Conservation (phyloP, 2,329 filamentous ascomycete species). For the Stachybotrys chartarum region DNA sequence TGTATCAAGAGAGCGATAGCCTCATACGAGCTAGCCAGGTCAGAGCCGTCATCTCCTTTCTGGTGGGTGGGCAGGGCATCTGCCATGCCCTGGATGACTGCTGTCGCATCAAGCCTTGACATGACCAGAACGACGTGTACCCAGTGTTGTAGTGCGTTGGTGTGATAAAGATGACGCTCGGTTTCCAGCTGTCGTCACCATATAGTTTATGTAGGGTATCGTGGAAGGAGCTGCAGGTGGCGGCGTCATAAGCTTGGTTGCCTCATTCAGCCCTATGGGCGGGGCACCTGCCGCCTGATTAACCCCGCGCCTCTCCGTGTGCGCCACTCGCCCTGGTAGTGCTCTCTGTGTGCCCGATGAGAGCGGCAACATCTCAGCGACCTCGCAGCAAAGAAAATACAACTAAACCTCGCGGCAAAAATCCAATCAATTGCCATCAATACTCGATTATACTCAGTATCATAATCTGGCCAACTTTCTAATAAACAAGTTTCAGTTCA, state of each 20-base stretch:
- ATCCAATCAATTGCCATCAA: too few relatives aligned
- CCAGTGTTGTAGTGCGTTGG: not conserved
- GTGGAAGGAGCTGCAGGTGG: not conserved
- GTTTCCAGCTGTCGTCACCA: too few relatives aligned
- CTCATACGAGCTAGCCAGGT: slow-evolving; percentile 68
- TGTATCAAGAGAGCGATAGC: slow-evolving; percentile 79
- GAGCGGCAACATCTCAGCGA: too few relatives aligned
- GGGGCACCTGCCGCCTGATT: not conserved
- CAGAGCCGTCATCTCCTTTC: slow-evolving; percentile 46
- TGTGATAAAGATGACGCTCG: too few relatives aligned
- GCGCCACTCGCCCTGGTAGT: too few relatives aligned
- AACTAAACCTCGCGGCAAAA: too few relatives aligned
- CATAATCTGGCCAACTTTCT: too few relatives aligned
- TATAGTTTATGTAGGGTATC: too few relatives aligned
- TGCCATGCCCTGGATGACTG: slow-evolving; percentile 49
- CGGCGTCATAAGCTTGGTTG: slow-evolving; percentile 1
- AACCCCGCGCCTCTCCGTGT: not conserved
- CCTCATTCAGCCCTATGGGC: slow-evolving; percentile 3
- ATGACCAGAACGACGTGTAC: slow-evolving; percentile 8
- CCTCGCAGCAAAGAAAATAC: too few relatives aligned
- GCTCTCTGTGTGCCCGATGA: too few relatives aligned
- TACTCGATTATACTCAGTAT: too few relatives aligned
- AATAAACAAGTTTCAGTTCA: too few relatives aligned
- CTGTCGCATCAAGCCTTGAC: slow-evolving; percentile 20
- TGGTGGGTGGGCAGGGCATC: slow-evolving; percentile 50